Percentiles rank a stretch among this genome's conserved stretches.
phyloP scores from a whole-genome alignment of 106 monocot genomes.

The Allium cepa region DNA sequence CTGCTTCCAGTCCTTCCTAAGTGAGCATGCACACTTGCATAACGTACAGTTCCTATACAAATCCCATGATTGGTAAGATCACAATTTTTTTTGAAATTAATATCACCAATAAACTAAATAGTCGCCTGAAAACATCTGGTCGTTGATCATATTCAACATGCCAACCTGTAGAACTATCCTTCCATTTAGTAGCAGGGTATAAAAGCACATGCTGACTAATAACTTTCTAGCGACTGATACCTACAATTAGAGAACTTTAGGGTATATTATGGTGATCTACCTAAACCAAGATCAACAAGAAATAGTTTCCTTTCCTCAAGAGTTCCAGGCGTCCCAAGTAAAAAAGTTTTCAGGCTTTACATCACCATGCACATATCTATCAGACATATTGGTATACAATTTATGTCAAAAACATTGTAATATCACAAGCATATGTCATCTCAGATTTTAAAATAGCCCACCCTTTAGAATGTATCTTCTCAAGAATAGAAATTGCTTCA shows the following conservation, averaged over 20 bases:
- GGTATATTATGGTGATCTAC: slow-evolving; percentile 29
- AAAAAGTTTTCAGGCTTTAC: slow-evolving; percentile 97
- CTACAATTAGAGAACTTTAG: not conserved
- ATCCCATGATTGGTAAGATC: too few relatives aligned
- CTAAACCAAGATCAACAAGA: slow-evolving; percentile 96
- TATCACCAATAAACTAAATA: not conserved
- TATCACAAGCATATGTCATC: too few relatives aligned
- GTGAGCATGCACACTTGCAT: too few relatives aligned
- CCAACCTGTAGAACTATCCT: slow-evolving; percentile 41
- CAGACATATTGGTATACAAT: not conserved
- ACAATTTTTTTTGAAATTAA: too few relatives aligned
- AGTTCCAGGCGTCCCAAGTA: slow-evolving; percentile 80
- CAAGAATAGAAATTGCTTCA: slow-evolving; percentile 74
- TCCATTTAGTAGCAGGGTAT: slow-evolving; percentile 72
- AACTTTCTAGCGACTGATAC: not conserved
- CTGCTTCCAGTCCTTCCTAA: too few relatives aligned
- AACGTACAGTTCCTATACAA: too few relatives aligned
- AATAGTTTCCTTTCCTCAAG: slow-evolving; percentile 85
- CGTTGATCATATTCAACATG: slow-evolving; percentile 82
- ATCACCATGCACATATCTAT: slow-evolving; percentile 95
- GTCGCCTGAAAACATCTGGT: slow-evolving; percentile 82
- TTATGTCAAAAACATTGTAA: not conserved
- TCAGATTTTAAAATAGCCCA: too few relatives aligned
- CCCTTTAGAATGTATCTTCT: slow-evolving; percentile 78
- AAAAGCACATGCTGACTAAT: not conserved